phyloP scores from a whole-genome alignment of 768 basidiomycete species.

The Pisolithus orientalis region DNA sequence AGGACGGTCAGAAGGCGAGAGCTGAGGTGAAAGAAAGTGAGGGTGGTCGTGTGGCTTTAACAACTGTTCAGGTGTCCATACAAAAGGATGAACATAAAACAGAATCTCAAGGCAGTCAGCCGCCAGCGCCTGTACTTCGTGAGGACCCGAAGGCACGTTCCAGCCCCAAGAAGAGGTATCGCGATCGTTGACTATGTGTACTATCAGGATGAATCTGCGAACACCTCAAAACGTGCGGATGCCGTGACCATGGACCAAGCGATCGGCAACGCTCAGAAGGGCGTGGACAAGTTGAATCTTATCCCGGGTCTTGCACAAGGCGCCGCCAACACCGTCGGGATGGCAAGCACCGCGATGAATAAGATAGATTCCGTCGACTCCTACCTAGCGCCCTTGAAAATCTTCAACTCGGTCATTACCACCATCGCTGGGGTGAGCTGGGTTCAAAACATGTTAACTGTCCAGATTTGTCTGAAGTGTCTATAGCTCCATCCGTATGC shows the following conservation, averaged over 20 bases:
- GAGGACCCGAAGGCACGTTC: not conserved
- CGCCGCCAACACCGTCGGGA: not conserved
- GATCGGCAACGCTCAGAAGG: not conserved
- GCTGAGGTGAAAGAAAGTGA: too few relatives aligned
- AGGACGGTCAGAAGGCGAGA: too few relatives aligned
- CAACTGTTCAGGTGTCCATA: not conserved
- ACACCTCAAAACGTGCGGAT: not conserved
- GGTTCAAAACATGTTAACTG: not conserved
- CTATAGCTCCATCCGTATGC: conserved; percentile 4
- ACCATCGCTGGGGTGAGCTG: not conserved
- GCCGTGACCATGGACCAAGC: not conserved
- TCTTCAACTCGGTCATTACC: not conserved
- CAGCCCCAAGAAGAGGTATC: too few relatives aligned
- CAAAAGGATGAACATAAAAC: too few relatives aligned
- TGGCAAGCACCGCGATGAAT: not conserved
- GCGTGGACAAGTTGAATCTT: not conserved
- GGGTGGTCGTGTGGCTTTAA: too few relatives aligned
- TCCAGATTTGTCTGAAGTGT: not conserved
- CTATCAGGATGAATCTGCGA: not conserved
- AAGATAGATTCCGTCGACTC: not conserved
- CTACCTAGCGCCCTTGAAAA: not conserved
- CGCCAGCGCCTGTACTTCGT: not conserved
- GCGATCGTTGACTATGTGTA: not conserved
- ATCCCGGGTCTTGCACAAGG: not conserved
- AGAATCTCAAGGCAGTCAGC: too few relatives aligned